phyloP scores from a whole-genome alignment of 768 basidiomycete genomes.

The Trametes villosa region DNA sequence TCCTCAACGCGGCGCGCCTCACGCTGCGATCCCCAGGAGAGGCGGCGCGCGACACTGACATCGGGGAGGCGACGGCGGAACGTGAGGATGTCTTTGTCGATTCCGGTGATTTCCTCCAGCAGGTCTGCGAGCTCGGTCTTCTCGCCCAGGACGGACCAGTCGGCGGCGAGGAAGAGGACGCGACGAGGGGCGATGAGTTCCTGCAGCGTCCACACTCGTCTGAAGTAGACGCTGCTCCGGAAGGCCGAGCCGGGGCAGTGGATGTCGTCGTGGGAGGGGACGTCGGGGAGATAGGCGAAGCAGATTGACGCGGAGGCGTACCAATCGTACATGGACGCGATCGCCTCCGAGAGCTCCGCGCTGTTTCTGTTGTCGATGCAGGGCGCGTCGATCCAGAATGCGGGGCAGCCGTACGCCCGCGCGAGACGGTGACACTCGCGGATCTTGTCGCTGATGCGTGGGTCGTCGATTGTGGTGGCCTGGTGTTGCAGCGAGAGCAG shows the following conservation, averaged over 20 bases:
- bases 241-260: neutral
- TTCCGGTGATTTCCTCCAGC: neutral
- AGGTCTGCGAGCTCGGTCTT: neutral
- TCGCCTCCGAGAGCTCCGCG: slow-evolving; percentile 1
- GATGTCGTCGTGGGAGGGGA: neutral
- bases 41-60: neutral
- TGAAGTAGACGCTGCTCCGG: neutral
- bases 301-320: neutral
- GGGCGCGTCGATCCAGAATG: neutral
- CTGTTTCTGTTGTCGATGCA: neutral
- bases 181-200: neutral
- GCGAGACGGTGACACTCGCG: too few relatives aligned
- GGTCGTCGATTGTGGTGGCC: too few relatives aligned
- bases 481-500: too few relatives aligned
- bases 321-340: neutral
- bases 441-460: too few relatives aligned
- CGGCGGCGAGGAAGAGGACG: slow-evolving; percentile 1
- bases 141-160: neutral
- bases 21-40: neutral
- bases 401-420: too few relatives aligned
- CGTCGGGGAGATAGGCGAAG: neutral
- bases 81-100: neutral
- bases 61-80: too few relatives aligned
- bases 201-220: neutral
- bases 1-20: slow-evolving; percentile 7